A percentile compares a stretch with the other conserved stretches of the same genome.
These are phyloP conservation scores for Letharia columbiana DNA, from an alignment of 495 filamentous ascomycete species.

Conservation along the genomic window DNA sequence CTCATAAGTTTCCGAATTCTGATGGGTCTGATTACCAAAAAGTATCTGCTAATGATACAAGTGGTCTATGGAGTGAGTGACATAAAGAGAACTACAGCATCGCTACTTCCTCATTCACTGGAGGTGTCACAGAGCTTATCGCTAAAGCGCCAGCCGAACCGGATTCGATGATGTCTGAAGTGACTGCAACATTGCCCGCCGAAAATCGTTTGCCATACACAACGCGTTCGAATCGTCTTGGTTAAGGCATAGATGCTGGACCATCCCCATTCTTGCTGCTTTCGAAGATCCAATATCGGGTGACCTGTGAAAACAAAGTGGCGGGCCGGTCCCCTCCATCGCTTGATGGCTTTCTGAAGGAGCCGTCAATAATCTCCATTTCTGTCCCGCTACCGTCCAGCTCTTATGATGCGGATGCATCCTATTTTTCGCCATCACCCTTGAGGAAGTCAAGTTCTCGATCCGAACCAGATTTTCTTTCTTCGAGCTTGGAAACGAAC, in stretches of 20 bases:
- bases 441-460: neutral
- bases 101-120: conserved; percentile 6
- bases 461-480: neutral
- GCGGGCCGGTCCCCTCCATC: neutral
- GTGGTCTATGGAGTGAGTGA: neutral
- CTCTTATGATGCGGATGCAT: neutral
- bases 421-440: neutral
- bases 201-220: neutral
- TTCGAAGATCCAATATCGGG: neutral
- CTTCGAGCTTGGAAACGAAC: conserved; percentile 30
- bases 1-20: neutral
- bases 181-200: neutral
- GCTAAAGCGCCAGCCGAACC: neutral
- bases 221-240: neutral
- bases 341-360: neutral
- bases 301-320: neutral
- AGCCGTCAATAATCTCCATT: no score
- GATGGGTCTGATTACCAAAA: neutral
- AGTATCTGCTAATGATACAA: neutral
- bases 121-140: neutral
- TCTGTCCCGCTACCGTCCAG: neutral
- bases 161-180: neutral
- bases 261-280: neutral
- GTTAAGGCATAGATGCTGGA: neutral
- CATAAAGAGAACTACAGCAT: neutral